phyloP scores from a whole-genome alignment of 75 land plant genomes.

The Picea glauca region DNA sequence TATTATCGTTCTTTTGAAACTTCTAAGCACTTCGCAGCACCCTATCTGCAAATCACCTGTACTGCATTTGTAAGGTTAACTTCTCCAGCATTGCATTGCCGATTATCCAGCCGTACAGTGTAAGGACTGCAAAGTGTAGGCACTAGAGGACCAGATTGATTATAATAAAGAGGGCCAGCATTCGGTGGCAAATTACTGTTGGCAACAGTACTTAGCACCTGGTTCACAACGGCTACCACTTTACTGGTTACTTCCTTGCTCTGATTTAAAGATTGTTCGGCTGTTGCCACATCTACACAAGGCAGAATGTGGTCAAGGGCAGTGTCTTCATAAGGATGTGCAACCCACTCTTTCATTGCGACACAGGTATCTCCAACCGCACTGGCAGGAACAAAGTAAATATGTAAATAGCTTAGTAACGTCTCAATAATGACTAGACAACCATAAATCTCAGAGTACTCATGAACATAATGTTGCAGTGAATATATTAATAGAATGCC shows the following conservation, averaged over 20 bases:
- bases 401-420: not conserved
- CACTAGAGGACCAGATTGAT: constrained; percentile 69
- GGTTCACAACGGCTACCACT: constrained; percentile 36
- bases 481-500: not conserved
- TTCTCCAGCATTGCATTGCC: constrained; percentile 34
- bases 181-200: constrained; percentile 29
- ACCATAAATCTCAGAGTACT: not conserved
- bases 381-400: constrained; percentile 36
- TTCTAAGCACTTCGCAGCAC: not conserved
- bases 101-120: constrained; percentile 28
- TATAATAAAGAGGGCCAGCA: constrained; percentile 32
- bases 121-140: constrained; percentile 66
- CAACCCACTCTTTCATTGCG: constrained; percentile 84
- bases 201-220: constrained; percentile 31
- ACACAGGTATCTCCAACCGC: constrained; percentile 69
- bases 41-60: constrained; percentile 32
- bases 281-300: constrained; percentile 61
- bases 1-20: not conserved
- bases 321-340: constrained; percentile 52
- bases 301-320: constrained; percentile 72
- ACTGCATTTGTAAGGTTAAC: constrained; percentile 45
- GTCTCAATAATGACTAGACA: not conserved
- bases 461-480: not conserved
- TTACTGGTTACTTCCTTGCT: constrained; percentile 39
- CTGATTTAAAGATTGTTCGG: constrained; percentile 35